Evolutionary conservation across 257 asterid species (phyloP).

Genomic region (Solanum sejunctum): DNA sequence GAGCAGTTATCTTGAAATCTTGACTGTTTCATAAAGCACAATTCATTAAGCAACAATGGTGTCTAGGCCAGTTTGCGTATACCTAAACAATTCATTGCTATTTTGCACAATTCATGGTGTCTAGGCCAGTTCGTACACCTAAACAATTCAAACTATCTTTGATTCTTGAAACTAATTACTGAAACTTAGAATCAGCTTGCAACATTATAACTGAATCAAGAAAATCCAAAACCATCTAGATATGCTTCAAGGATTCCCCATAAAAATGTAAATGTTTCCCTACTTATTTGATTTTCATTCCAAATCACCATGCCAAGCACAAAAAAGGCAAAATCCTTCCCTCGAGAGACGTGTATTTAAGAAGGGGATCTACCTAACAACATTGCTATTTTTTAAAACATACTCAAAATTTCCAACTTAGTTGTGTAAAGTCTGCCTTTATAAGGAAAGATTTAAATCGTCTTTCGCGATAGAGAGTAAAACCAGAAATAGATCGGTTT

Average conservation of each 20-base stretch:
- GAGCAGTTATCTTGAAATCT: too few species aligned
- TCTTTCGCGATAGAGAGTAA: background rate
- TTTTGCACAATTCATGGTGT: too few species aligned
- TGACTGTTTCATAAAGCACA: too few species aligned
- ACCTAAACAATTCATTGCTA: too few species aligned
- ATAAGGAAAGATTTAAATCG: background rate
- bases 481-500: background rate
- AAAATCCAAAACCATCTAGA: background rate
- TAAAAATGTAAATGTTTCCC: background rate
- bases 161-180: background rate
- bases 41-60: too few species aligned
- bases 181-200: background rate
- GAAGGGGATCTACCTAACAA: background rate
- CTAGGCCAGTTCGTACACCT: background rate
- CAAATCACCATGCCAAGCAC: background rate
- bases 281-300: background rate
- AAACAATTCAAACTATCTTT: background rate
- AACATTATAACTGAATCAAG: background rate
- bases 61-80: accelerated
- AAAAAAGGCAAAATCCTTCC: background rate
- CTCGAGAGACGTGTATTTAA: background rate
- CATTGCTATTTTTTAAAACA: background rate
- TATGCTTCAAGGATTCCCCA: background rate
- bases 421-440: background rate
- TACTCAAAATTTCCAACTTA: background rate